Evolutionary conservation across 2,329 filamentous ascomycete genomes (phyloP).

Genomic region (Trichoderma simmonsii): DNA sequence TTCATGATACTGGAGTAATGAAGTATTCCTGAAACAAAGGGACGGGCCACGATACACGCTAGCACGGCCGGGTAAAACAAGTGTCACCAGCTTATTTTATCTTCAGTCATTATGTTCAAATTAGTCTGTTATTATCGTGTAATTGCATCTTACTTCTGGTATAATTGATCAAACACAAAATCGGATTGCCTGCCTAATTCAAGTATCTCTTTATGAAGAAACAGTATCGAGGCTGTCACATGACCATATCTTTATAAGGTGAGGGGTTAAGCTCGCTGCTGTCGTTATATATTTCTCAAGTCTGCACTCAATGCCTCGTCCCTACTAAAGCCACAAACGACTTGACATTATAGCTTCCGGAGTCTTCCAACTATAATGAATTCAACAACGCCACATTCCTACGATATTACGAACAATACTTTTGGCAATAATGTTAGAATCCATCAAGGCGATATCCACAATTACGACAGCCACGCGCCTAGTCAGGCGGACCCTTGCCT

Average conservation of each 20-base stretch:
- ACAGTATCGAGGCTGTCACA: background rate
- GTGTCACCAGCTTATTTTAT: background rate
- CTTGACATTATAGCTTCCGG: background rate
- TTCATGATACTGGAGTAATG: background rate
- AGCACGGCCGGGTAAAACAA: background rate
- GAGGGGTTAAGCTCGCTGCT: background rate
- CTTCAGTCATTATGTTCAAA: background rate
- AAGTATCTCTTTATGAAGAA: background rate
- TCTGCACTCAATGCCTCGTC: background rate
- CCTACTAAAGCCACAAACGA: background rate
- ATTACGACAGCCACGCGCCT: background rate
- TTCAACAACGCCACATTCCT: background rate
- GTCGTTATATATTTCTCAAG: background rate
- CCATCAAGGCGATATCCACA: background rate
- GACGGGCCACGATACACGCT: background rate
- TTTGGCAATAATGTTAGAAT: background rate
- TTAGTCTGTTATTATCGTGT: background rate
- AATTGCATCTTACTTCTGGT: background rate
- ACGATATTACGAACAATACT: background rate
- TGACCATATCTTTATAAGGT: background rate
- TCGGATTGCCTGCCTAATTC: too few species aligned
- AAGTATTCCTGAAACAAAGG: background rate
- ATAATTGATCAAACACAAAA: background rate
- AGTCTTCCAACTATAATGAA: background rate
- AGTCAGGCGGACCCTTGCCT: background rate